Evolutionary conservation across 768 basidiomycete genomes (phyloP).

Genomic region (Rhizopogon vesiculosus): DNA sequence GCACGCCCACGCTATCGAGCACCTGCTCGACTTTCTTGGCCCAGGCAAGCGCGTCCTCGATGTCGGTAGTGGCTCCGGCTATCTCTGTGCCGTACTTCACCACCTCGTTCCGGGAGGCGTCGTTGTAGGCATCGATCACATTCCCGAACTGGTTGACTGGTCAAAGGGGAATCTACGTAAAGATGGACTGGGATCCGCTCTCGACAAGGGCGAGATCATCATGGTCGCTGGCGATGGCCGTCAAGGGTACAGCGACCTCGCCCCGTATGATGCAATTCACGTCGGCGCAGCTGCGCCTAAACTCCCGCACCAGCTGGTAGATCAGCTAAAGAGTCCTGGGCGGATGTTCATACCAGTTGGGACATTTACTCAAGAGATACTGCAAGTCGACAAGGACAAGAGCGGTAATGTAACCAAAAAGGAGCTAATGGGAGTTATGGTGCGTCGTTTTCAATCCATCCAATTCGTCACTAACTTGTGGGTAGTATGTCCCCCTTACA

Average conservation of each 20-base stretch:
- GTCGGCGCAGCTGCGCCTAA: constrained; percentile 88
- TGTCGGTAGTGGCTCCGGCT: constrained; percentile 86
- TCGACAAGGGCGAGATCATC: constrained; percentile 52
- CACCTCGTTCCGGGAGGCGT: constrained; percentile 61
- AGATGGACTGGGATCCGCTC: constrained; percentile 55
- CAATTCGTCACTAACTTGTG: not conserved
- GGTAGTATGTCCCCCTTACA: constrained; percentile 67
- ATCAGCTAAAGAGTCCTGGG: constrained; percentile 73
- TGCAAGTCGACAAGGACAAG: constrained; percentile 75
- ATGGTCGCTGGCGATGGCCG: constrained; percentile 80
- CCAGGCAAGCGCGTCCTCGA: constrained; percentile 80
- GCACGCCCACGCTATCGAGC: constrained; percentile 85
- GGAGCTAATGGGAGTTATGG: constrained; percentile 77
- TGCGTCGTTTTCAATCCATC: constrained; percentile 32
- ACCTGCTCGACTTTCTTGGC: constrained; percentile 66
- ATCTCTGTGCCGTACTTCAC: constrained; percentile 77
- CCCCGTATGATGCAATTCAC: constrained; percentile 80
- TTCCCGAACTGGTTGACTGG: constrained; percentile 71
- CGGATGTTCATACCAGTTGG: constrained; percentile 95
- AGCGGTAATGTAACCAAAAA: constrained; percentile 61
- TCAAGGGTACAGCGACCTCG: constrained; percentile 40
- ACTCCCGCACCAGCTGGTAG: constrained; percentile 65
- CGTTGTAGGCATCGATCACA: constrained; percentile 90
- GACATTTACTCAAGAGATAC: constrained; percentile 49
- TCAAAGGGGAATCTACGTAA: constrained; percentile 60